Evolutionary conservation across 805 yeast genomes (phyloP).

Genomic region (Saturnispora bothae): DNA sequence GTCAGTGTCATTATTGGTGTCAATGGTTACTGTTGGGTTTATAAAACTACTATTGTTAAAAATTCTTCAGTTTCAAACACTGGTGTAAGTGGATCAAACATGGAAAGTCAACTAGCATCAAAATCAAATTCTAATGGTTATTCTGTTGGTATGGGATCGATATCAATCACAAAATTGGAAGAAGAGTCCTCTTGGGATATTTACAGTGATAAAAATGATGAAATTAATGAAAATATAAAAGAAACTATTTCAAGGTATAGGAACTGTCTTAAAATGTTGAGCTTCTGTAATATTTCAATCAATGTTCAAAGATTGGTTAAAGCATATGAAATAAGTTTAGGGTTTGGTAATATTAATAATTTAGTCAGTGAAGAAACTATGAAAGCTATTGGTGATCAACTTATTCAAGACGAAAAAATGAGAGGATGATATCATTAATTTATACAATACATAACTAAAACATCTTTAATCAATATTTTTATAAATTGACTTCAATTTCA

Average conservation of each 20-base stretch:
- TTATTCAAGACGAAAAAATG: slow-evolving; percentile 63
- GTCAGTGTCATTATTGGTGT: slow-evolving; percentile 86
- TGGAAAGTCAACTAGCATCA: slow-evolving; percentile 32
- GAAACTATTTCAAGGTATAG: slow-evolving; percentile 75
- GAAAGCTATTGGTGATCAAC: slow-evolving; percentile 63
- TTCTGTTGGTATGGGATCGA: slow-evolving; percentile 47
- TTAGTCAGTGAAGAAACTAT: slow-evolving; percentile 64
- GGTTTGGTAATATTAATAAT: slow-evolving; percentile 58
- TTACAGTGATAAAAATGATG: slow-evolving; percentile 80
- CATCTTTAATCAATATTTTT: neutral
- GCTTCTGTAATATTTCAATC: slow-evolving; percentile 78
- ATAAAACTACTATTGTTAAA: slow-evolving; percentile 40
- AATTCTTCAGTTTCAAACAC: slow-evolving; percentile 10
- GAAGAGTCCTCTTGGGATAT: slow-evolving; percentile 89
- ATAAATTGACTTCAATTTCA: slow-evolving; percentile 19
- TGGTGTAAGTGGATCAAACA: slow-evolving; percentile 11
- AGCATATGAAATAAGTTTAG: slow-evolving; percentile 86
- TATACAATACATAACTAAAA: neutral
- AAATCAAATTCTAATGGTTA: slow-evolving; percentile 26
- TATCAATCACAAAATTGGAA: slow-evolving; percentile 74
- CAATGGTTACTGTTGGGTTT: slow-evolving; percentile 89
- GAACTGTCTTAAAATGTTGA: slow-evolving; percentile 72
- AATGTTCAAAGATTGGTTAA: slow-evolving; percentile 68
- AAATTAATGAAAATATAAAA: slow-evolving; percentile 50
- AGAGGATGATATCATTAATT: slow-evolving; percentile 36